These are phyloP conservation scores for Sonneratia alba DNA, from an alignment of 345 rosid species.

Conservation along the genomic window DNA sequence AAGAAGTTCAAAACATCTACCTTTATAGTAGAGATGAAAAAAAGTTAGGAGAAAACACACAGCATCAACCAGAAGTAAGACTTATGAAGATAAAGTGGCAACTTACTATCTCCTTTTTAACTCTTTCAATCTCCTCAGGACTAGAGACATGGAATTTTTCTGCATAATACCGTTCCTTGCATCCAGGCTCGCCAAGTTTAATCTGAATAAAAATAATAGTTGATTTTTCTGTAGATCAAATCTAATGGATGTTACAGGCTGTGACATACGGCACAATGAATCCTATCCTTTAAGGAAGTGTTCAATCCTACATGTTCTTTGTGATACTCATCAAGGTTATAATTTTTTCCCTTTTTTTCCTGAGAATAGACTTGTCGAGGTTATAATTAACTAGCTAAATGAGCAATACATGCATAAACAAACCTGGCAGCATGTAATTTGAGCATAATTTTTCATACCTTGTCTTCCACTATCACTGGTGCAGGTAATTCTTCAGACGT, in stretches of 20 bases:
- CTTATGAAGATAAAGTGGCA: neutral
- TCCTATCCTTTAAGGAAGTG: neutral
- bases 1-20: neutral
- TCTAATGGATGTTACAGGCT: neutral
- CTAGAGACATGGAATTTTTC: conserved; percentile 66
- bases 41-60: neutral
- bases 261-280: neutral
- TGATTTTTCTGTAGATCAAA: neutral
- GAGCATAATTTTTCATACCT: conserved; percentile 28
- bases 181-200: conserved; percentile 92
- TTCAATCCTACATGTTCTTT: neutral
- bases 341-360: too few relatives aligned
- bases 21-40: neutral
- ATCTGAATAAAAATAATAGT: conserved; percentile 33
- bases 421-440: neutral
- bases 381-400: neutral
- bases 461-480: conserved; percentile 42
- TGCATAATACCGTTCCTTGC: conserved; percentile 83
- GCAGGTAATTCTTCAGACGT: conserved; percentile 45
- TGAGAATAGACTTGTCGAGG: too few relatives aligned
- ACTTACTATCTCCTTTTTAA: conserved; percentile 73
- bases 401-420: neutral
- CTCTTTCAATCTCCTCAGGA: conserved; percentile 47
- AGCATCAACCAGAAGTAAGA: neutral
- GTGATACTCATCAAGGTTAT: neutral